Conservation (phyloP, 2,329 filamentous ascomycete species). For the Trichoderma simmonsii region DNA sequence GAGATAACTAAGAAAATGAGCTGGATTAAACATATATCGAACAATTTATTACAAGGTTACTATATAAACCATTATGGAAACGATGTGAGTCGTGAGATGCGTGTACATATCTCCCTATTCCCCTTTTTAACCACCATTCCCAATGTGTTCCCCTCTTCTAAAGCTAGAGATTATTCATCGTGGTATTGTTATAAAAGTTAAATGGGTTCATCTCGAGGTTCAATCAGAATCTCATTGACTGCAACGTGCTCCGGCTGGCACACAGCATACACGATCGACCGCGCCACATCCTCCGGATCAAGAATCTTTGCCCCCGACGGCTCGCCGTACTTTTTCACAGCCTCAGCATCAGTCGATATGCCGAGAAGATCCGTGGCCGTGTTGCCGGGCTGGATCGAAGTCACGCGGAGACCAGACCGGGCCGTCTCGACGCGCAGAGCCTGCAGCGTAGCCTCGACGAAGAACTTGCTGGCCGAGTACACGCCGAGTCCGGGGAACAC, state of each 20-base stretch:
- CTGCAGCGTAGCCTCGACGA: slow-evolving; percentile 79
- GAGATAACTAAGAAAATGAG: not conserved
- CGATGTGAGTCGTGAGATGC: not conserved
- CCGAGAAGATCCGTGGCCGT: slow-evolving; percentile 68
- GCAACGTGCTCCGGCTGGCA: slow-evolving; percentile 72
- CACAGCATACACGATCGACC: slow-evolving; percentile 70
- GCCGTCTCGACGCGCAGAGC: slow-evolving; percentile 71
- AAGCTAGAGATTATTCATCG: too few species aligned
- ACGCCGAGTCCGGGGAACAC: slow-evolving; percentile 79
- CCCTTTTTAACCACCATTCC: not conserved
- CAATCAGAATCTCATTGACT: slow-evolving; percentile 77
- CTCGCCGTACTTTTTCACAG: slow-evolving; percentile 74
- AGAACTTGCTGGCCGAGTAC: slow-evolving; percentile 82
- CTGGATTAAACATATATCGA: not conserved
- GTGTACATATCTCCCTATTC: not conserved
- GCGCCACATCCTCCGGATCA: slow-evolving; percentile 69
- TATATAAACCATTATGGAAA: not conserved
- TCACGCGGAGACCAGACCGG: slow-evolving; percentile 69
- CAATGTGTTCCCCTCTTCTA: too few species aligned
- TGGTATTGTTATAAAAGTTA: too few species aligned
- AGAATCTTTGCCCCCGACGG: slow-evolving; percentile 72
- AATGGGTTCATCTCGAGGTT: slow-evolving; percentile 73
- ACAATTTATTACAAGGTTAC: not conserved
- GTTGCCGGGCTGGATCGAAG: slow-evolving; percentile 74
- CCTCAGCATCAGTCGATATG: slow-evolving; percentile 74